Evolutionary conservation across 768 basidiomycete species (phyloP), one percentile per base, ranked within the genome.

Genomic region (Naganishia kalamii): DNA sequence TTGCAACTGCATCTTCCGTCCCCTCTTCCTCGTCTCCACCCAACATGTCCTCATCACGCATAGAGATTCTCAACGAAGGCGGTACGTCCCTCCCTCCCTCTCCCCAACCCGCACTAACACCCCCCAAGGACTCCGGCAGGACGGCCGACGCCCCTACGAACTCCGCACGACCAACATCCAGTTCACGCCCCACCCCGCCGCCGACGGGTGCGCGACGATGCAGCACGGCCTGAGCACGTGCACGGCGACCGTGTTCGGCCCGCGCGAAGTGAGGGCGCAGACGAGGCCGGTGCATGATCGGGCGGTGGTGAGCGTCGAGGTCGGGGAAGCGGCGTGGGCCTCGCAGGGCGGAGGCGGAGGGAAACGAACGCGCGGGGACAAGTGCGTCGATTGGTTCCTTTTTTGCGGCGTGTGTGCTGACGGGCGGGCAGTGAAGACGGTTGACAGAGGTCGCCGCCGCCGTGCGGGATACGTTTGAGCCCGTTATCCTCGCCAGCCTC

Each of bases 381-480:
- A 90, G 92, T 93, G 78, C 80, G 88, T 81, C 32, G 37, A 43
- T 43, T 43, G 43, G 60, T 48, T 61, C 48, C 67, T 33, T 27
- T 68, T 25, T 62, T 46, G 17, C 37, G 50, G n/a, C n/a, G n/a
- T n/a, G n/a, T n/a, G n/a, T n/a, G n/a, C n/a, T n/a, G n/a, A n/a
- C n/a, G n/a, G n/a, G n/a, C n/a, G n/a, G n/a, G n/a, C n/a, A 94
- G 54, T 57, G 40, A 57, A 57, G 93, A 78, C 90, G 92, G 17
- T 83, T 90, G 68, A 81, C 89, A 67, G 96, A 99, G 79, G 82
- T 96, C 68, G 89, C 88, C 12, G 82, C 90, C 2, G 85, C 87
- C 25, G 86, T 98, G 68, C 89, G 90, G 80, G 87, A 90, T 32
- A 98, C 96, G 0, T 98, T 99, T 75, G 94, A 98, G 74, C 92